phyloP scores from a whole-genome alignment of 345 rosid genomes.

The Rhodomyrtus tomentosa region DNA sequence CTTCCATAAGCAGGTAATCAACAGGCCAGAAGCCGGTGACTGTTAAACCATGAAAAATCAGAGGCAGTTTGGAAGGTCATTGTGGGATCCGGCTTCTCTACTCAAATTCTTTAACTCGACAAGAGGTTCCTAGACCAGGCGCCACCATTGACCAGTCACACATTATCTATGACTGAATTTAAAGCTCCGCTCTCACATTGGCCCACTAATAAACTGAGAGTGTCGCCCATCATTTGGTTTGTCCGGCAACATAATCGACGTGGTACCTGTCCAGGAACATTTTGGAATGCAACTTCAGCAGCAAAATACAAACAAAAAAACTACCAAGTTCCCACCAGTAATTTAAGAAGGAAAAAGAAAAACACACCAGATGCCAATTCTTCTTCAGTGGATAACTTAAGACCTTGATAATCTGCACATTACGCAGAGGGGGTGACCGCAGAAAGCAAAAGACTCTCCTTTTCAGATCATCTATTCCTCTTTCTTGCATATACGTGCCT shows the following conservation, averaged over 20 bases:
- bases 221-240: conserved; percentile 27
- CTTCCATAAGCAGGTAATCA: not conserved
- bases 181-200: conserved; percentile 48
- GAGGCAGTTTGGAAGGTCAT: not conserved
- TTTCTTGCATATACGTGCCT: conserved; percentile 43
- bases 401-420: conserved; percentile 48
- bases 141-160: conserved; percentile 12
- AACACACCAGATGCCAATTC: conserved; percentile 79
- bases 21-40: not conserved
- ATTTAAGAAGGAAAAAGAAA: not conserved
- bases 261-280: conserved; percentile 39
- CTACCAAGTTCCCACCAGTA: not conserved
- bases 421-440: conserved; percentile 43
- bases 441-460: conserved; percentile 70
- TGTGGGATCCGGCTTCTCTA: conserved; percentile 6
- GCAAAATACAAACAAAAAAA: not conserved
- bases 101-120: conserved; percentile 11
- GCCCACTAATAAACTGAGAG: conserved; percentile 52
- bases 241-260: conserved; percentile 74
- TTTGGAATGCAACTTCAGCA: not conserved
- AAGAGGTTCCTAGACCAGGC: not conserved
- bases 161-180: conserved; percentile 19
- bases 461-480: conserved; percentile 46
- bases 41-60: not conserved
- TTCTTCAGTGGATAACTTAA: conserved; percentile 39